Evolutionary conservation across 345 rosid genomes (phyloP), one percentile per base, ranked within the genome.

Genomic region (Aquilaria malaccensis): DNA sequence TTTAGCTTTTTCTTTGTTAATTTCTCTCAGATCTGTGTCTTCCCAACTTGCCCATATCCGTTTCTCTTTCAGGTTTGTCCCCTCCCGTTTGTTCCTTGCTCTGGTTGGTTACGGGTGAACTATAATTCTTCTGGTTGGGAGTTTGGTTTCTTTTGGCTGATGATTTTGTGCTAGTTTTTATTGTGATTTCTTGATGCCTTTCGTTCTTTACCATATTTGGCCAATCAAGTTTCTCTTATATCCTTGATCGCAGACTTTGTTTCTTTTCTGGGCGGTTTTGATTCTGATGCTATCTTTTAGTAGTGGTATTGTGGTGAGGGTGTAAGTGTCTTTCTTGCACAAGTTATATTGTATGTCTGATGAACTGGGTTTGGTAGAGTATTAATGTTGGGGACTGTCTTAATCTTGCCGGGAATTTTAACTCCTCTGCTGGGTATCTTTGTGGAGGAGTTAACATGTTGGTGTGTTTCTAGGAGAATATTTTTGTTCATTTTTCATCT

Each of bases 41-140:
- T 46, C 37, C 5, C 50, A 58, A 2, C 43, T 33, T 61, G 14
- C 3, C 33, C 13, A 13, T n/a, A 55, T 54, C 64, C 12, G 22
- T 59, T 59, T 62, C 2, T n/a, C 50, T 56, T 62, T 45, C 68
- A 52, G 81, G 81, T 81, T 62, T 67, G 76, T 67, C 65, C 65
- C 73, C 56, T 57, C 15, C 51, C 58, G 50, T 60, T 14, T 65
- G 54, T 48, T 60, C 3, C 30, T 2, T 56, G 45, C 1, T 33
- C 48, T 45, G 2, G 12, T 57, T 32, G 58, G 37, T 65, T 54
- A 13, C 53, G 33, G 43, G 45, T 63, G 46, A 30, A 2, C 41
- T 41, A 14, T 31, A 2, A 31, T 52, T 66, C 66, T 61, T 13
- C 50, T 29, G n/a, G 2, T 49, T 30, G 12, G 11, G 6, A 32